Conservation (phyloP, 345 rosid genomes). For the Sisymbrium altissimum region DNA sequence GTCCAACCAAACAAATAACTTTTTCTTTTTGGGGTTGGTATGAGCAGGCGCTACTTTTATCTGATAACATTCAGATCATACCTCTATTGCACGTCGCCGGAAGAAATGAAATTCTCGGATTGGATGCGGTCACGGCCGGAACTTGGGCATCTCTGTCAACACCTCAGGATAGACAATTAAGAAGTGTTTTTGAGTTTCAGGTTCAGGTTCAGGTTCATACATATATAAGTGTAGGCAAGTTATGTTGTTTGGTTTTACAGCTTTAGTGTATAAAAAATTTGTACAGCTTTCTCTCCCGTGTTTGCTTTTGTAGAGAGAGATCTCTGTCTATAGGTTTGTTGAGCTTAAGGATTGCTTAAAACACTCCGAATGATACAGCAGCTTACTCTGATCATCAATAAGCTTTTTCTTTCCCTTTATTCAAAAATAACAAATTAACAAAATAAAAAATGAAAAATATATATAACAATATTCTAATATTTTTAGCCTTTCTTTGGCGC, state of each 20-base stretch:
- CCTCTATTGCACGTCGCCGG: conserved; percentile 62
- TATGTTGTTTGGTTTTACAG: conserved; percentile 17
- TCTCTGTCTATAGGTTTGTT: conserved; percentile 5
- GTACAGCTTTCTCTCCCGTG: conserved; percentile 28
- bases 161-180: conserved; percentile 73
- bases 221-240: conserved; percentile 18
- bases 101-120: conserved; percentile 50
- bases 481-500: conserved; percentile 48
- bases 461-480: not conserved
- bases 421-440: not conserved
- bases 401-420: not conserved
- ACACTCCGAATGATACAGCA: not conserved
- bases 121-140: conserved; percentile 95
- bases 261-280: conserved; percentile 26
- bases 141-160: conserved; percentile 84
- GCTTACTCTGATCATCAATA: conserved; percentile 8
- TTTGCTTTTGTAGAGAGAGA: conserved; percentile 24
- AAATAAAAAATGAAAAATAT: not conserved
- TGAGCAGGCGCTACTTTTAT: conserved; percentile 83
- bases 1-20: not conserved
- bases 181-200: conserved; percentile 3
- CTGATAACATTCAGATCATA: conserved; percentile 87
- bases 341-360: not conserved
- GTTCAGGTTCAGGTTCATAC: not conserved
- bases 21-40: not conserved